Conservation (phyloP, 2,329 filamentous ascomycete genomes). For the Didymella segeticola region DNA sequence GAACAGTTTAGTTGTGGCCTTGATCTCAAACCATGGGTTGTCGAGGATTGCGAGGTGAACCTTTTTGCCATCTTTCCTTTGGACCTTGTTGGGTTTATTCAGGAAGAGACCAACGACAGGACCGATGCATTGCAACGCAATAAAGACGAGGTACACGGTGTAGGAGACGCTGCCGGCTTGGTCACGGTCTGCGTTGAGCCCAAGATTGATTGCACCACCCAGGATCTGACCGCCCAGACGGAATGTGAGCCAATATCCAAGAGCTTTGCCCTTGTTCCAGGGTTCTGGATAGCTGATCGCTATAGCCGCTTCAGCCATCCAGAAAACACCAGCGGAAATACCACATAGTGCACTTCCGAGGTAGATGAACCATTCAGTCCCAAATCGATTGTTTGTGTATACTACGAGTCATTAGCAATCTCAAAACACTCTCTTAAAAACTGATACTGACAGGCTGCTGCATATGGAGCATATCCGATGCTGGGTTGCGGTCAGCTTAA, state of each 20-base stretch:
- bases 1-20: constrained; percentile 65
- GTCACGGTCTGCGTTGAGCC: constrained; percentile 65
- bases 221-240: constrained; percentile 71
- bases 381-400: constrained; percentile 73
- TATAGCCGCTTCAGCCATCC: constrained; percentile 77
- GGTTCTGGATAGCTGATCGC: constrained; percentile 76
- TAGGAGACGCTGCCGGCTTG: constrained; percentile 72
- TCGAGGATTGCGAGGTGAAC: constrained; percentile 66
- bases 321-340: constrained; percentile 74
- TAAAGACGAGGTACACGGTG: constrained; percentile 72
- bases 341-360: constrained; percentile 73
- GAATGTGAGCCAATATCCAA: constrained; percentile 73
- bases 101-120: constrained; percentile 70
- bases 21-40: constrained; percentile 65
- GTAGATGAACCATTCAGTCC: constrained; percentile 71
- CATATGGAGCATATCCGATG: constrained; percentile 73
- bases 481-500: constrained; percentile 30
- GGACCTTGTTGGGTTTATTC: constrained; percentile 66
- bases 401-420: constrained; percentile 42
- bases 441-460: constrained; percentile 59
- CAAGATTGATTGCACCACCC: constrained; percentile 74
- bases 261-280: constrained; percentile 50
- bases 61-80: constrained; percentile 69
- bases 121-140: constrained; percentile 70
- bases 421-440: rapidly evolving